These are phyloP conservation scores for Mentha longifolia DNA, from an alignment of 257 asterid genomes.

Conservation along the genomic window DNA sequence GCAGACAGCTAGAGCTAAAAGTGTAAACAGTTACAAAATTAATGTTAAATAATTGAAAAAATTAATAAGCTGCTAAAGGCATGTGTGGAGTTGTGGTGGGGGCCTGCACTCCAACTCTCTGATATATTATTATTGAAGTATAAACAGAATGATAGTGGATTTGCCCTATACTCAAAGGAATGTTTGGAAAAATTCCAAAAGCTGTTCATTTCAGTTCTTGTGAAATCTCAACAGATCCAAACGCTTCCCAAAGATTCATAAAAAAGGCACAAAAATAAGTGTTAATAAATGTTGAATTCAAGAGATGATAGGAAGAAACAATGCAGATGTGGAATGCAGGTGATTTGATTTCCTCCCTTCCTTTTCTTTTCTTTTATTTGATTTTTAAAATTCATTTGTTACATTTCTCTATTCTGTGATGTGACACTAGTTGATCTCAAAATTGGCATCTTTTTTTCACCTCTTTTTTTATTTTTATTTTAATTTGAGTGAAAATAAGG, in stretches of 20 bases:
- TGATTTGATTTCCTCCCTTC: slow-evolving; percentile 11
- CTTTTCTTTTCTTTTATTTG: neutral
- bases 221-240: neutral
- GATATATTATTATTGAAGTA: slow-evolving; percentile 5
- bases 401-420: neutral
- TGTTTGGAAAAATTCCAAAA: slow-evolving; percentile 5
- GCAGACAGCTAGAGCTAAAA: neutral
- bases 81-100: slow-evolving; percentile 30
- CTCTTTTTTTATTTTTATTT: neutral
- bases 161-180: slow-evolving; percentile 21
- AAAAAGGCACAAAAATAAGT: neutral
- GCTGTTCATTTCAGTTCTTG: neutral
- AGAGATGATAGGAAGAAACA: slow-evolving; percentile 37
- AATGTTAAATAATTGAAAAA: neutral
- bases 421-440: neutral
- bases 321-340: slow-evolving; percentile 37
- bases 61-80: too few relatives aligned
- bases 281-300: neutral
- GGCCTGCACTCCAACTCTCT: slow-evolving; percentile 30
- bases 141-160: slow-evolving; percentile 13
- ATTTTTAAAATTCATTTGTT: too few relatives aligned
- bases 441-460: neutral
- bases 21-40: neutral
- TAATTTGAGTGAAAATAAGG: slow-evolving; percentile 35
- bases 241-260: neutral